These are phyloP conservation scores for Colletotrichum salicis DNA, from an alignment of 2,329 filamentous ascomycete species.

Conservation along the genomic window DNA sequence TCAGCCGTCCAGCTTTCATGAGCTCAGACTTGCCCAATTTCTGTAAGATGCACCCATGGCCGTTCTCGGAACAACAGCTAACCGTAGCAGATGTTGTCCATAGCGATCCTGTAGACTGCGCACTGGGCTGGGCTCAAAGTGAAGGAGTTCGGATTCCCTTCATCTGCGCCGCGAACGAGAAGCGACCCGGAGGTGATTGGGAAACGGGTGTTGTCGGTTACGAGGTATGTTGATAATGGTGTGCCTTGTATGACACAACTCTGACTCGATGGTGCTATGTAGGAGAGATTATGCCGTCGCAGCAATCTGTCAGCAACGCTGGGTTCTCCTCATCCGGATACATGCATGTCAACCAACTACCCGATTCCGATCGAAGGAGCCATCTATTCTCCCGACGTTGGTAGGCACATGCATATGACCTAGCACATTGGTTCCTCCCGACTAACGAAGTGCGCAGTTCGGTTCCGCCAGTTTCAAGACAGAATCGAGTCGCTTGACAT, in stretches of 20 bases:
- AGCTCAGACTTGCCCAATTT: conserved; percentile 34
- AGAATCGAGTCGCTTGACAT: conserved; percentile 68
- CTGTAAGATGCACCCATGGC: conserved; percentile 6
- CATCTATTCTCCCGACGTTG: conserved; percentile 75
- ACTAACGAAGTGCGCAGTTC: conserved; percentile 57
- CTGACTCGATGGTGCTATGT: conserved; percentile 1
- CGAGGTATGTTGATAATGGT: conserved; percentile 40
- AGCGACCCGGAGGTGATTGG: conserved; percentile 82
- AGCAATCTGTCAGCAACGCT: conserved; percentile 79
- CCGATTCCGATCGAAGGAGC: conserved; percentile 77
- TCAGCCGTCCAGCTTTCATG: conserved; percentile 45
- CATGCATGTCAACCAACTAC: conserved; percentile 65
- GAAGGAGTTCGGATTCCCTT: conserved; percentile 64
- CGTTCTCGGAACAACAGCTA: background rate
- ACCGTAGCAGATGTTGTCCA: conserved; percentile 39
- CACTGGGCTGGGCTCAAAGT: conserved; percentile 29
- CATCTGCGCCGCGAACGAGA: conserved; percentile 80
- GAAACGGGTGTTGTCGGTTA: conserved; percentile 66
- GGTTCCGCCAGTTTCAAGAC: conserved; percentile 77
- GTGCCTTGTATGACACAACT: background rate
- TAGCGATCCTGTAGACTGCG: conserved; percentile 19
- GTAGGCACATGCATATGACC: conserved; percentile 51
- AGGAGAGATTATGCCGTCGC: conserved; percentile 79
- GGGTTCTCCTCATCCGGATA: conserved; percentile 66
- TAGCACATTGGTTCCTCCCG: background rate